phyloP scores from a whole-genome alignment of 768 basidiomycete species.

The Rhizopogon roseolus region DNA sequence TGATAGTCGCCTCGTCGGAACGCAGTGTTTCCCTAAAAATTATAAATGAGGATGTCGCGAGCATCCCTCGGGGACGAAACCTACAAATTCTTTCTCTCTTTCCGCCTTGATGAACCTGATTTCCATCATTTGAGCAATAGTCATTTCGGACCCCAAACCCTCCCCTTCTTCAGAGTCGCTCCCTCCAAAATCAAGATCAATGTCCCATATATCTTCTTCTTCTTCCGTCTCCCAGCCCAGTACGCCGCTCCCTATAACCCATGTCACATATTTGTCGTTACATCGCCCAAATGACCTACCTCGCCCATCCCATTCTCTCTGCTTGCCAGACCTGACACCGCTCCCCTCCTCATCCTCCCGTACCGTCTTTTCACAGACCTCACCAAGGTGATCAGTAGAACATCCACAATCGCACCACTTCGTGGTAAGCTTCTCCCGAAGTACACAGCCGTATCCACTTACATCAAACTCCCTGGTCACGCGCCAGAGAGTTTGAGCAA shows the following conservation, averaged over 20 bases:
- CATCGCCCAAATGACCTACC: slow-evolving; percentile 27
- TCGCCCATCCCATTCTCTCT: slow-evolving; percentile 73
- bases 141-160: slow-evolving; percentile 46
- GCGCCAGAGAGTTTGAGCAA: slow-evolving; percentile 62
- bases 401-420: slow-evolving; percentile 84
- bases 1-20: slow-evolving; percentile 61
- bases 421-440: slow-evolving; percentile 65
- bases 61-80: slow-evolving; percentile 6
- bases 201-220: slow-evolving; percentile 75
- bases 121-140: slow-evolving; percentile 71
- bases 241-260: slow-evolving; percentile 45
- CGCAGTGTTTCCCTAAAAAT: slow-evolving; percentile 56
- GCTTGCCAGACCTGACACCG: slow-evolving; percentile 56
- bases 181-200: slow-evolving; percentile 61
- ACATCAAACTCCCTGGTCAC: slow-evolving; percentile 71
- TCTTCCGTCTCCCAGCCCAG: slow-evolving; percentile 72
- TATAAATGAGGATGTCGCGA: slow-evolving; percentile 3
- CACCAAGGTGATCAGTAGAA: slow-evolving; percentile 72
- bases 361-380: slow-evolving; percentile 72
- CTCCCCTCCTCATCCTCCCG: slow-evolving; percentile 64
- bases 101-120: slow-evolving; percentile 69
- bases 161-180: slow-evolving; percentile 47
- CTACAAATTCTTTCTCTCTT: slow-evolving; percentile 63
- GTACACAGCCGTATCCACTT: slow-evolving; percentile 62
- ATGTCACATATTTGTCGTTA: background rate